These are phyloP conservation scores for Dryas octopetala DNA, from an alignment of 306 rosid genomes.

Conservation along the genomic window DNA sequence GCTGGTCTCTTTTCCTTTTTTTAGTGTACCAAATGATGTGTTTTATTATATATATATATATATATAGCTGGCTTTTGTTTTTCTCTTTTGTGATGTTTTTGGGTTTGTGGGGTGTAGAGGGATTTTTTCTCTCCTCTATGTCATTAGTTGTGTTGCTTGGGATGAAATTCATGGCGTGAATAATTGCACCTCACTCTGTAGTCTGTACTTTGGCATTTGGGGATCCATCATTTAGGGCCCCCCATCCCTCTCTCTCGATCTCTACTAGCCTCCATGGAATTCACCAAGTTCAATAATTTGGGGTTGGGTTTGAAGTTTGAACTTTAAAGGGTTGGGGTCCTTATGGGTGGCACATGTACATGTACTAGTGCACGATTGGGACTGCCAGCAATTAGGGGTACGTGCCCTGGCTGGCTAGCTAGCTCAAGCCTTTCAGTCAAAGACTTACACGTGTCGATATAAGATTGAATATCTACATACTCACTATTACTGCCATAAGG, in stretches of 20 bases:
- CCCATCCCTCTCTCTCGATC: constrained; percentile 32
- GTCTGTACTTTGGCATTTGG: constrained; percentile 45
- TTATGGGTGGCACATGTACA: constrained; percentile 44
- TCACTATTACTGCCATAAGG: constrained; percentile 23
- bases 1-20: neutral
- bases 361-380: constrained; percentile 47
- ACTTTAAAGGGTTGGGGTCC: constrained; percentile 35
- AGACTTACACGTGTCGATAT: constrained; percentile 38
- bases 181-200: constrained; percentile 60
- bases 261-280: neutral
- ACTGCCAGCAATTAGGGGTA: constrained; percentile 29
- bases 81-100: neutral
- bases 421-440: constrained; percentile 24
- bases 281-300: constrained; percentile 45
- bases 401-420: constrained; percentile 23
- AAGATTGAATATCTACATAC: neutral
- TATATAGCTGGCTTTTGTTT: too few relatives aligned
- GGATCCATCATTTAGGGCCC: constrained; percentile 56
- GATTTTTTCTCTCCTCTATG: neutral
- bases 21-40: too few relatives aligned
- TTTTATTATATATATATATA: too few relatives aligned
- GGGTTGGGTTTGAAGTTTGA: constrained; percentile 33
- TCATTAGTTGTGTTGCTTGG: constrained; percentile 17
- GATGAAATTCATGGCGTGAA: constrained; percentile 66
- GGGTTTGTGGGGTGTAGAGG: constrained; percentile 15